Evolutionary conservation across 2,329 filamentous ascomycete species (phyloP), one percentile per base, ranked within the genome.

Genomic region (Elsinoe perseae): DNA sequence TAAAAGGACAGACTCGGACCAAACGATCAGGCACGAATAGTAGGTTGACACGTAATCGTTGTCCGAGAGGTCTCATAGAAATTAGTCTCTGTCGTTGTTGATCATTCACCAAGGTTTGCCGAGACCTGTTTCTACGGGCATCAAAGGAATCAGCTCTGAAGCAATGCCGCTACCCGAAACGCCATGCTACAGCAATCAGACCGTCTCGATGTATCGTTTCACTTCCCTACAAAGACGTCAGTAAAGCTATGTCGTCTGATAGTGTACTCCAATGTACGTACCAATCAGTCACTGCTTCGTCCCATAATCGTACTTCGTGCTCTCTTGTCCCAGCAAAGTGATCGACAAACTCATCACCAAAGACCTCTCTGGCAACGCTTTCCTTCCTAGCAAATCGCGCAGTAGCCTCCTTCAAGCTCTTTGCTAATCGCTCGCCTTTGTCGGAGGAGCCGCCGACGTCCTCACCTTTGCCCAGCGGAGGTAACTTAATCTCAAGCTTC

Each of bases 231-330:
- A 43, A 56, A 44, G 16, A 32, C 30, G 43, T 63, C 44, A 64
- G 60, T 56, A 56, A 14, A 4, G 1, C 7, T 14, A 36, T 36
- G 46, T 20, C 23, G 8, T 10, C 6, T 23, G 9, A 53, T 25
- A 34, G 20, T 52, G 32, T 16, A 3, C 18, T 43, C 16, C 44
- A 43, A 21, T n/a, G 52, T 56, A 83, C 86, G 70, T 78, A 92
- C 90, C 92, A 97, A 71, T 97, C 93, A 18, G 93, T 97, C 4
- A 97, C 92, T 1, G 91, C 91, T 70, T 97, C 92, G 65, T 97
- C 91, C 86, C 88, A 98, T 18, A 95, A 73, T 59, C 87, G 77
- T 58, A 93, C 80, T 73, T 98, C 93, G 71, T 98, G 91, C 70
- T 95, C 86, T 61, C 93, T 81, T 16, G 92, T 95, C 14, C 93